A percentile compares a stretch with the other conserved stretches of the same genome.
phyloP scores from a whole-genome alignment of 176 grass and related monocot species.

The Tuctoria greenei region DNA sequence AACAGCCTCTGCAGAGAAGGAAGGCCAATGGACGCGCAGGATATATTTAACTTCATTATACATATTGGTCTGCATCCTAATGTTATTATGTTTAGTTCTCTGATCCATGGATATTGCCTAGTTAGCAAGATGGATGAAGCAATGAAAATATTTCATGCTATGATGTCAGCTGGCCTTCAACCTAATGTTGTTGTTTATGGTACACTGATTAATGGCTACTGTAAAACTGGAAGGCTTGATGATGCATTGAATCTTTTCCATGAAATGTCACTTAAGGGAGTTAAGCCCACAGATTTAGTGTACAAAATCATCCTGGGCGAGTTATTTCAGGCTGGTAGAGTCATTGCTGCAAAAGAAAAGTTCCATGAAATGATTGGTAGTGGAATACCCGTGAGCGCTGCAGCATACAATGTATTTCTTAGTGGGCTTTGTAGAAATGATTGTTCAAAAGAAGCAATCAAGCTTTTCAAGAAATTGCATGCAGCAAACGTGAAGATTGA shows the following conservation, averaged over 20 bases:
- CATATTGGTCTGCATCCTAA: slow-evolving; percentile 15
- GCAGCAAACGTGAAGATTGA: not conserved
- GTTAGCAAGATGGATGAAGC: not conserved
- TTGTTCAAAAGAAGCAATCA: not conserved
- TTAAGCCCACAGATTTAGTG: not conserved
- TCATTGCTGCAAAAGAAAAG: not conserved
- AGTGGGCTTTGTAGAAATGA: slow-evolving; percentile 1
- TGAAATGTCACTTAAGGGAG: not conserved
- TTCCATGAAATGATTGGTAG: not conserved
- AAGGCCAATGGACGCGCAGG: slow-evolving; percentile 1
- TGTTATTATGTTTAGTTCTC: not conserved
- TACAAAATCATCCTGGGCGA: not conserved
- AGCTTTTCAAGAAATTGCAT: not conserved
- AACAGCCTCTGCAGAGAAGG: slow-evolving; percentile 30
- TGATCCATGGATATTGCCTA: slow-evolving; percentile 22
- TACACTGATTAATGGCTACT: slow-evolving; percentile 1
- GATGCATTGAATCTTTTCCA: not conserved
- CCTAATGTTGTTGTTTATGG: not conserved
- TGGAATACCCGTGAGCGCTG: not conserved
- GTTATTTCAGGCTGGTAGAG: not conserved
- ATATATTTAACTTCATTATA: slow-evolving; percentile 23
- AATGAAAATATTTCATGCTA: not conserved
- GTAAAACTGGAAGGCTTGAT: slow-evolving; percentile 3
- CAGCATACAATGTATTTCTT: not conserved
- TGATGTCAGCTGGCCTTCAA: not conserved